Base-by-base conservation (phyloP, 2,329 filamentous ascomycete genomes). In the Colletotrichum agaves region DNA sequence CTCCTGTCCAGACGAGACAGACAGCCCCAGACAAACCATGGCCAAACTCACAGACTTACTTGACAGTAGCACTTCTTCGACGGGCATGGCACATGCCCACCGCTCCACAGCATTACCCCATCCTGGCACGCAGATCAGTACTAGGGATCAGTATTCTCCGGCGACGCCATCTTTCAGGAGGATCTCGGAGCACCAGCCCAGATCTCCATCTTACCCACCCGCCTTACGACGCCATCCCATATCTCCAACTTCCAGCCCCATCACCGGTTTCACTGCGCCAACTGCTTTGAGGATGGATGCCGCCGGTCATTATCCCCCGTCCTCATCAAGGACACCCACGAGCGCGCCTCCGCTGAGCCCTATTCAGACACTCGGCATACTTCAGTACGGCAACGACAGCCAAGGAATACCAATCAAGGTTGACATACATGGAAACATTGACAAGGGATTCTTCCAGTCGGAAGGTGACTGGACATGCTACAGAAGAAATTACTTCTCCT, bases 391-490 rank as follows among this genome's bases (percentile, higher is more conserved):
- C 3, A 86, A 92, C 55, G 35, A 37, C 10, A 15, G 35, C 35
- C 35, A 37, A 37, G 77, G 74, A 53, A 70, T 82, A 2, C 81
- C 83, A 1, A 85, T 96, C 71, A 90, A 89, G 70, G 85, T 92
- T 19, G 90, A 92, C 13, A 92, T 97, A 70, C 85, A 90, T 33
- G 93, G 92, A 39, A 91, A 89, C 73, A 93, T 97, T 67, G 93
- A 97, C 77, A 97, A 97, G 74, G 94, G 94, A 0, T 97, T 97
- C 80, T 97, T 97, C 76, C 82, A 90, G 39, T 87, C 86, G 3
- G 94, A 97, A 62, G 85, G 87, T 17, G 93, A 94, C 73, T 97
- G 93, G 93, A 97, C 94, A 0, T 97, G 94, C 80, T 97, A 97
- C 76, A 87, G 94, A 37, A 87, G 94, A 47, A 97, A 97, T 77